phyloP scores from a whole-genome alignment of 2,329 filamentous ascomycete species.

The Fusarium poae region DNA sequence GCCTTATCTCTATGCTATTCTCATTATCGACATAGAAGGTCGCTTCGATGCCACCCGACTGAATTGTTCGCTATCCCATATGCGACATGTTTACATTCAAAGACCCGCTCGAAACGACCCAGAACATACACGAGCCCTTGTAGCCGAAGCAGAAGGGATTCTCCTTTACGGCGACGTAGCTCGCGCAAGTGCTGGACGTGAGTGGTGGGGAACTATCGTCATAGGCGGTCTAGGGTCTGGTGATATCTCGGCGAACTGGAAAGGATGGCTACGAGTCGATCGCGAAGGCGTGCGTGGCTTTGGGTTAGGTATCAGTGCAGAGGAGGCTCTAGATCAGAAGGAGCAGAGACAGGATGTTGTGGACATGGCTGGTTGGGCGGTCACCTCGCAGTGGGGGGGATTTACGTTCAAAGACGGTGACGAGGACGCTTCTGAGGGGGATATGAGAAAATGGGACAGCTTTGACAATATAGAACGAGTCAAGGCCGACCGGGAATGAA shows the following conservation, averaged over 20 bases:
- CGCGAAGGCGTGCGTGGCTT: constrained; percentile 59
- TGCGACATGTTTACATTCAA: constrained; percentile 66
- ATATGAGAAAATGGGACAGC: background rate
- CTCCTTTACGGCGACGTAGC: constrained; percentile 63
- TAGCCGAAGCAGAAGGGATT: constrained; percentile 59
- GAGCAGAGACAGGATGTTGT: constrained; percentile 56
- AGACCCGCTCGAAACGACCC: constrained; percentile 53
- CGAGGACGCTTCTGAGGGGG: background rate
- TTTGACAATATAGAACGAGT: background rate
- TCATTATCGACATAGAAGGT: constrained; percentile 67
- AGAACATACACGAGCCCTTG: constrained; percentile 52
- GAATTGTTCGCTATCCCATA: constrained; percentile 53
- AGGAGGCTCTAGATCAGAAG: constrained; percentile 61
- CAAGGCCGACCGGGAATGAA: background rate
- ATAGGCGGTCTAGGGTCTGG: constrained; percentile 58
- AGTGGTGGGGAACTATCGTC: constrained; percentile 71
- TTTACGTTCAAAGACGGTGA: constrained; percentile 57
- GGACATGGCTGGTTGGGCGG: constrained; percentile 61
- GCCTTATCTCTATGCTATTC: constrained; percentile 62
- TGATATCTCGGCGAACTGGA: constrained; percentile 53
- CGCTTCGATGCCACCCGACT: constrained; percentile 68
- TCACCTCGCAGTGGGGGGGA: constrained; percentile 63
- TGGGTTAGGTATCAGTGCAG: constrained; percentile 55
- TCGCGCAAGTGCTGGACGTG: constrained; percentile 59
- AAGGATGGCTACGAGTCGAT: constrained; percentile 67